These are phyloP conservation scores for Fusarium verticillioides DNA, from an alignment of 2,329 filamentous ascomycete genomes.

Conservation along the genomic window DNA sequence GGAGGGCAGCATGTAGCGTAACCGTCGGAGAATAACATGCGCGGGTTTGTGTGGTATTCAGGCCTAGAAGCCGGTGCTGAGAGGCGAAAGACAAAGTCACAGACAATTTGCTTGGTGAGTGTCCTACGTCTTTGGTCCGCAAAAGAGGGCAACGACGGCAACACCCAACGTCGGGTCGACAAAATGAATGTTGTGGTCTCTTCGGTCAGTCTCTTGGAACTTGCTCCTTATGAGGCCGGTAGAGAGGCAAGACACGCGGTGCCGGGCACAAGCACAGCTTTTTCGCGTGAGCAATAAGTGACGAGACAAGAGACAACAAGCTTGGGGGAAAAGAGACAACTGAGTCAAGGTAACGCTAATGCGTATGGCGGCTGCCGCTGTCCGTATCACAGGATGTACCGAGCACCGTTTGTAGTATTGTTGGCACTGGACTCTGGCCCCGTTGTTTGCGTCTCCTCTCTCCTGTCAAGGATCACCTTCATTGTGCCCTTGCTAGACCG, in stretches of 20 bases:
- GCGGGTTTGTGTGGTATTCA: conserved; percentile 30
- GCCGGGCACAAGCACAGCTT: conserved; percentile 41
- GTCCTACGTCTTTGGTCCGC: conserved; percentile 29
- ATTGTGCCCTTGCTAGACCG: conserved; percentile 8
- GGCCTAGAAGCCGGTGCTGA: conserved; percentile 29
- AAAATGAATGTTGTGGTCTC: conserved; percentile 35
- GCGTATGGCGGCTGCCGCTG: conserved; percentile 20
- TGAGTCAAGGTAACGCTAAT: conserved; percentile 38
- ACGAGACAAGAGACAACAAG: conserved; percentile 45
- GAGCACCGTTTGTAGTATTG: conserved; percentile 37
- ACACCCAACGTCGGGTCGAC: conserved; percentile 29
- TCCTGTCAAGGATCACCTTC: conserved; percentile 19
- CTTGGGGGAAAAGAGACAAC: conserved; percentile 46
- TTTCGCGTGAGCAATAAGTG: conserved; percentile 31
- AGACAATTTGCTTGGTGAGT: conserved; percentile 27
- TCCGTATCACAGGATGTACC: conserved; percentile 38
- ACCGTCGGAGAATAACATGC: conserved; percentile 33
- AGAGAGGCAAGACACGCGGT: conserved; percentile 45
- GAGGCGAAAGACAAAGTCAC: conserved; percentile 19
- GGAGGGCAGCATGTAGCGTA: conserved; percentile 36
- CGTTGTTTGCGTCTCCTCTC: conserved; percentile 5
- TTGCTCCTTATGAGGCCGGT: conserved; percentile 46
- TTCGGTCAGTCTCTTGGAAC: conserved; percentile 36
- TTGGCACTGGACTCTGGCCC: conserved; percentile 34
- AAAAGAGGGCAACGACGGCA: conserved; percentile 25